A percentile compares a stretch with the other conserved stretches of the same genome.
phyloP scores from a whole-genome alignment of 176 grass and related monocot genomes.

The Avena insularis region DNA sequence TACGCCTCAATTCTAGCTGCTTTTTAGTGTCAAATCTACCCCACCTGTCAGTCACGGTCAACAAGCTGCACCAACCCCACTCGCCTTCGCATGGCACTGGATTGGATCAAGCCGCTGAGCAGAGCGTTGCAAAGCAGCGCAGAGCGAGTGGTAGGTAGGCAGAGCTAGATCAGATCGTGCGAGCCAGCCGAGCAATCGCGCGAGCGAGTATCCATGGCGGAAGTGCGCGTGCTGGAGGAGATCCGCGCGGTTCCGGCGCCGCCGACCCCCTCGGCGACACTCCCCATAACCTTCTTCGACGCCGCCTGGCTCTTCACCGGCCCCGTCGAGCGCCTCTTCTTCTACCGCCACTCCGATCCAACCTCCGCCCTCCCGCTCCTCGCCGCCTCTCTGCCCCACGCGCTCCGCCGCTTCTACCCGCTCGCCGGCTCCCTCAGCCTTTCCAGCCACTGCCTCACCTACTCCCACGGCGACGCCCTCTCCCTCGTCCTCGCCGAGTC shows the following conservation, averaged over 20 bases:
- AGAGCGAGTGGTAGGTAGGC: too few relatives aligned
- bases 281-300: conserved; percentile 32
- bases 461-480: conserved; percentile 7
- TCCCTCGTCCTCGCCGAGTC: not conserved
- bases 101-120: not conserved
- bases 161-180: not conserved
- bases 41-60: not conserved
- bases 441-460: not conserved
- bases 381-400: conserved; percentile 51
- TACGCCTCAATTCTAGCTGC: not conserved
- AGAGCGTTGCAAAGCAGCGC: not conserved
- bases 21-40: not conserved
- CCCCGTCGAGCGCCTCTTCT: conserved; percentile 64
- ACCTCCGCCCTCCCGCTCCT: conserved; percentile 51
- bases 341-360: conserved; percentile 26
- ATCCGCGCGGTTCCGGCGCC: not conserved
- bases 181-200: not conserved
- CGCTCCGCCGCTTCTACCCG: conserved; percentile 57
- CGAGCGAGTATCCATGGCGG: not conserved
- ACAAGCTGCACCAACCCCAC: not conserved
- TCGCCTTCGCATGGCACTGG: not conserved
- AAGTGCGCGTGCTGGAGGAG: not conserved
- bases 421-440: conserved; percentile 43
- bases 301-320: conserved; percentile 52
- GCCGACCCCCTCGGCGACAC: not conserved